Evolutionary conservation across 352 stramenopile genomes (phyloP).

Genomic region (Phytophthora ramorum): DNA sequence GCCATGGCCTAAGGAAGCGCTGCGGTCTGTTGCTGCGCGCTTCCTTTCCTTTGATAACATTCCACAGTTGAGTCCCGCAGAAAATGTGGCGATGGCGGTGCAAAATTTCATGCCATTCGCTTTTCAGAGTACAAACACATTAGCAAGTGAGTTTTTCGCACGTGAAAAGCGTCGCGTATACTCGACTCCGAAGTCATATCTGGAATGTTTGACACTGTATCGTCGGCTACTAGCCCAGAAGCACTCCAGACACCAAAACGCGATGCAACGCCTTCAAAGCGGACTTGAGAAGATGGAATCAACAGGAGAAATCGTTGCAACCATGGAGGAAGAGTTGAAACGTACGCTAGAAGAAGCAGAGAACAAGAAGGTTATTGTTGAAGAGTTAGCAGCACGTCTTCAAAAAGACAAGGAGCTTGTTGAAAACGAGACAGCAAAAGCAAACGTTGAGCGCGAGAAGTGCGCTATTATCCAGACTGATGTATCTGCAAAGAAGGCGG

Average conservation of each 20-base stretch:
- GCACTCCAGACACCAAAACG: conserved; percentile 58
- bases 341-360: conserved; percentile 92
- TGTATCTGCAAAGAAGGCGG: conserved; percentile 89
- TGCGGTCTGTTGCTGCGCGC: conserved; percentile 89
- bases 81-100: conserved; percentile 65
- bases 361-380: conserved; percentile 92
- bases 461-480: conserved; percentile 94
- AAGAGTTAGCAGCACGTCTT: conserved; percentile 93
- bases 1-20: conserved; percentile 91
- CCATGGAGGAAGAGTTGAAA: conserved; percentile 94
- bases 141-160: conserved; percentile 81
- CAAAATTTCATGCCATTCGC: conserved; percentile 94
- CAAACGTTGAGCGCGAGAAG: conserved; percentile 91
- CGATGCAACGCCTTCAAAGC: conserved; percentile 85
- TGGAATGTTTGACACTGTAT: conserved; percentile 93
- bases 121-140: conserved; percentile 92
- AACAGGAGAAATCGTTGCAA: conserved; percentile 89
- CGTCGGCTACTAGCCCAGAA: conserved; percentile 78
- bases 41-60: conserved; percentile 70
- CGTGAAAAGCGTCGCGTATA: conserved; percentile 91
- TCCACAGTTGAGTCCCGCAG: conserved; percentile 10
- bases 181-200: conserved; percentile 94
- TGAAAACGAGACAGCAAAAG: conserved; percentile 91
- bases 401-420: conserved; percentile 93
- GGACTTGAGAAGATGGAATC: conserved; percentile 92